These are phyloP conservation scores for Lachnellula hyalina DNA, from an alignment of 2,329 filamentous ascomycete genomes.

Conservation along the genomic window DNA sequence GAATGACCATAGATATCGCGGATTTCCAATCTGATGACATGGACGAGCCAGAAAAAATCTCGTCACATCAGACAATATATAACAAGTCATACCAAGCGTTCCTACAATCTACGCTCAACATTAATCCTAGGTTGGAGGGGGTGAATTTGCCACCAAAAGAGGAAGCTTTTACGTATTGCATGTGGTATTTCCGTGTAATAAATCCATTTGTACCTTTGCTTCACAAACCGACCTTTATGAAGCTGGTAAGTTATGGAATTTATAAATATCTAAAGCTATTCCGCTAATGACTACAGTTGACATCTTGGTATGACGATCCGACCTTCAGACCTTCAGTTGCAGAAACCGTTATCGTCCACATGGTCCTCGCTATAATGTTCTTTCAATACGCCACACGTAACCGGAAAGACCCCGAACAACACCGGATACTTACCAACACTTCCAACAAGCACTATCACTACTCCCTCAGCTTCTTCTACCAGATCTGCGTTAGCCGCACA, in stretches of 20 bases:
- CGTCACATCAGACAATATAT: constrained; percentile 44
- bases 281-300: constrained; percentile 40
- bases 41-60: constrained; percentile 50
- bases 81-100: constrained; percentile 71
- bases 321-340: constrained; percentile 55
- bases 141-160: constrained; percentile 58
- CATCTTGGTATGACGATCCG: constrained; percentile 64
- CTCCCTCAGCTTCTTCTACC: constrained; percentile 61
- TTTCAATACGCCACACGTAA: constrained; percentile 74
- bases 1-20: constrained; percentile 73
- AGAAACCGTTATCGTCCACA: constrained; percentile 67
- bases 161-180: constrained; percentile 62
- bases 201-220: constrained; percentile 69
- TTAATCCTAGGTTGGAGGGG: constrained; percentile 50
- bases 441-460: constrained; percentile 79
- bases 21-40: constrained; percentile 63
- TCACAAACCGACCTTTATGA: constrained; percentile 70
- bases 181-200: constrained; percentile 71
- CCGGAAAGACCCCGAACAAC: constrained; percentile 47
- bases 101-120: constrained; percentile 57
- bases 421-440: constrained; percentile 52
- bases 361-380: constrained; percentile 73
- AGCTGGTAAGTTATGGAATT: constrained; percentile 46
- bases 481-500: constrained; percentile 56
- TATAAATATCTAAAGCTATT: not conserved